Evolutionary conservation across 768 basidiomycete species (phyloP).

Genomic region (Podaxis rugospora): DNA sequence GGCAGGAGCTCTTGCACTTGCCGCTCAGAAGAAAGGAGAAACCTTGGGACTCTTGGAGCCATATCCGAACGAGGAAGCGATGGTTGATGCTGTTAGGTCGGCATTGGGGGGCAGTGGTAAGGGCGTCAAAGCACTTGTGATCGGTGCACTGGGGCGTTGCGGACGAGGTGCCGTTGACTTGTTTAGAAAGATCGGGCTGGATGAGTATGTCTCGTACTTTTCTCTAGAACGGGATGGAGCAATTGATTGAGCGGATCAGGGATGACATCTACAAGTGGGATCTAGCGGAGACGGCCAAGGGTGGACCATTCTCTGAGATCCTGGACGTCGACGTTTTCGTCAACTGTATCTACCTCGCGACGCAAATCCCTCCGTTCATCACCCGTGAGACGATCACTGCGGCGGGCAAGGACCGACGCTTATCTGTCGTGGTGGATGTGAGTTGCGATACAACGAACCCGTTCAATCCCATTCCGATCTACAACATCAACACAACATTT

Average conservation of each 20-base stretch:
- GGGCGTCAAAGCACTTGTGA: conserved; percentile 83
- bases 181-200: conserved; percentile 92
- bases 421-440: conserved; percentile 91
- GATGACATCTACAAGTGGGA: conserved; percentile 98
- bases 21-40: conserved; percentile 57
- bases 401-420: conserved; percentile 61
- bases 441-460: conserved; percentile 99
- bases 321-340: conserved; percentile 96
- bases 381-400: conserved; percentile 63
- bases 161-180: conserved; percentile 93
- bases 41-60: conserved; percentile 69
- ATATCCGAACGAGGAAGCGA: conserved; percentile 77
- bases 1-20: conserved; percentile 79
- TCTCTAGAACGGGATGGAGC: neutral
- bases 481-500: conserved; percentile 91
- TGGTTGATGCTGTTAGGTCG: conserved; percentile 71
- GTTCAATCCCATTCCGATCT: conserved; percentile 96
- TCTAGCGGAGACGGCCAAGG: conserved; percentile 92
- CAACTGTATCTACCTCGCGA: conserved; percentile 98
- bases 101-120: conserved; percentile 65
- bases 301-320: conserved; percentile 94
- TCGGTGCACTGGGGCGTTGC: conserved; percentile 93
- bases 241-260: conserved; percentile 35
- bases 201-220: conserved; percentile 62
- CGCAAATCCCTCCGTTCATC: conserved; percentile 80